Evolutionary conservation across 345 rosid species (phyloP).

Genomic region (Psidium guajava): DNA sequence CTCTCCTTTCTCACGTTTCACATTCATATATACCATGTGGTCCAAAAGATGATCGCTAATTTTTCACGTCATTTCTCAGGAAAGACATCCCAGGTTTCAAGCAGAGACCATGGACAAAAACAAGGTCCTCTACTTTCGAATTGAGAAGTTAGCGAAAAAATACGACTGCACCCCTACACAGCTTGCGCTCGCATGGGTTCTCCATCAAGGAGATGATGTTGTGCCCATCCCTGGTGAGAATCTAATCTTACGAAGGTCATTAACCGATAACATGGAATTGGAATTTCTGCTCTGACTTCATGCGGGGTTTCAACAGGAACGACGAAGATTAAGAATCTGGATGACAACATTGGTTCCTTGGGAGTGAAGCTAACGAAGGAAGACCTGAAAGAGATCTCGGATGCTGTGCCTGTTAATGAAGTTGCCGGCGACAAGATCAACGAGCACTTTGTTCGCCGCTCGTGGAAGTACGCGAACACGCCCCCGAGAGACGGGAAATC

Average conservation of each 20-base stretch:
- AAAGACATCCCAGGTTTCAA: neutral
- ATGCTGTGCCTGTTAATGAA: constrained; percentile 13
- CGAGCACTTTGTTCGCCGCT: neutral
- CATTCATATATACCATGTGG: no score
- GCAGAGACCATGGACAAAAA: constrained; percentile 1
- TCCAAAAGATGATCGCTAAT: no score
- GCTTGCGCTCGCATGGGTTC: constrained; percentile 32
- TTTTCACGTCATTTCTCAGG: neutral
- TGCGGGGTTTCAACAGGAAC: constrained; percentile 15
- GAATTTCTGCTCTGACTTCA: neutral
- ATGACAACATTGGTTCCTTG: constrained; percentile 26
- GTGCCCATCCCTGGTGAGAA: constrained; percentile 29
- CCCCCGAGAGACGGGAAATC: constrained; percentile 2
- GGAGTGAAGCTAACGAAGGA: constrained; percentile 22
- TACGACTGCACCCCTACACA: constrained; percentile 21
- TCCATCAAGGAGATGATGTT: constrained; percentile 29
- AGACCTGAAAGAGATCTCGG: constrained; percentile 19
- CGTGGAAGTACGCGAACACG: constrained; percentile 21
- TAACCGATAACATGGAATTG: neutral
- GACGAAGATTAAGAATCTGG: constrained; percentile 40
- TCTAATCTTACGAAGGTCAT: neutral
- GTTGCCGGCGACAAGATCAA: constrained; percentile 9
- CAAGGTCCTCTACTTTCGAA: constrained; percentile 7
- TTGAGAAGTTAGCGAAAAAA: constrained; percentile 15
- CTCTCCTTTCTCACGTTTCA: neutral